phyloP scores from a whole-genome alignment of 2,329 filamentous ascomycete genomes.

The Claviceps sp. region DNA sequence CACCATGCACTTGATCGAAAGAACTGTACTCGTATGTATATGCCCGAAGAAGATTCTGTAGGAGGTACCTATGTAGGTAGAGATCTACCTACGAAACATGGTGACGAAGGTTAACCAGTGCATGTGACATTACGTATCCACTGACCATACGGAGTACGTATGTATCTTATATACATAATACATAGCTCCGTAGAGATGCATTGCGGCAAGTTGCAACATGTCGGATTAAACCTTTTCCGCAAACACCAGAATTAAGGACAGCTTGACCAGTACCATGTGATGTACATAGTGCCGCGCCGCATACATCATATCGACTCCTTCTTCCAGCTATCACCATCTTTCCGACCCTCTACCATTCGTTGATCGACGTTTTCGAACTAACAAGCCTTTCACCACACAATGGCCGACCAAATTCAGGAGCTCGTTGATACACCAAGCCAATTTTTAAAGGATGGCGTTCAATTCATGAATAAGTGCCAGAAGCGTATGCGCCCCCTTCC shows the following conservation, averaged over 20 bases:
- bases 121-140: too few relatives aligned
- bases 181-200: neutral
- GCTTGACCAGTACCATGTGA: conserved; percentile 2
- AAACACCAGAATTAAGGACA: conserved; percentile 5
- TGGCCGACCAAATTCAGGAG: conserved; percentile 57
- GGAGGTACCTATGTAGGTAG: too few relatives aligned
- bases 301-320: neutral
- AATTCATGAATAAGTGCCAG: conserved; percentile 49
- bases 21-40: too few relatives aligned
- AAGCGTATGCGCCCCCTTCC: conserved; percentile 36
- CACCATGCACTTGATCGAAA: too few relatives aligned
- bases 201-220: neutral
- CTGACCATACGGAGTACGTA: too few relatives aligned
- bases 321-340: neutral
- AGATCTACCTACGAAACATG: too few relatives aligned
- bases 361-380: neutral
- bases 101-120: too few relatives aligned
- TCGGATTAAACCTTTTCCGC: conserved; percentile 6
- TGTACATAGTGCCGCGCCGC: neutral
- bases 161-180: too few relatives aligned
- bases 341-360: neutral
- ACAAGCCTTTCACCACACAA: conserved; percentile 19
- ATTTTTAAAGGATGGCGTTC: conserved; percentile 47
- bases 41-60: too few relatives aligned
- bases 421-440: conserved; percentile 55